These are phyloP conservation scores for Monotropa hypopitys DNA, from an alignment of 179 eudicot genomes.

Conservation along the genomic window DNA sequence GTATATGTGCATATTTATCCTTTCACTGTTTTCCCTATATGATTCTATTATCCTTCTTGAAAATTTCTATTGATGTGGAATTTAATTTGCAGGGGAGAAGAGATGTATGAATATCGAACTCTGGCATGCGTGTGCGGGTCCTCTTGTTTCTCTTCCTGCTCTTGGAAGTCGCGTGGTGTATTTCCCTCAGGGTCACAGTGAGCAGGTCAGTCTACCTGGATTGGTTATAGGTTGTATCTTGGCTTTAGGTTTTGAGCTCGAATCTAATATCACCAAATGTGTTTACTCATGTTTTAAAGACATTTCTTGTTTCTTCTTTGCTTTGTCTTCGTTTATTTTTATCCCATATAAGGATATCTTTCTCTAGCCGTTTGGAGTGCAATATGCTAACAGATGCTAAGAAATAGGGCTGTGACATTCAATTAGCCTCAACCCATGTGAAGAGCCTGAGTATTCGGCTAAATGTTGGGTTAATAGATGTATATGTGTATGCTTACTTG, in stretches of 20 bases:
- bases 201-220: slow-evolving; percentile 45
- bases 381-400: not conserved
- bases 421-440: not conserved
- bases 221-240: not conserved
- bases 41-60: not conserved
- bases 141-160: slow-evolving; percentile 68
- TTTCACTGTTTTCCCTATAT: not conserved
- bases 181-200: slow-evolving; percentile 84
- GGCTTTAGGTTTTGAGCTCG: not conserved
- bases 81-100: slow-evolving; percentile 40
- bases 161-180: slow-evolving; percentile 71
- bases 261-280: not conserved
- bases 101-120: slow-evolving; percentile 60
- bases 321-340: too few species aligned
- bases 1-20: not conserved
- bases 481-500: not conserved
- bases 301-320: not conserved
- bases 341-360: not conserved
- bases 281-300: not conserved
- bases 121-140: slow-evolving; percentile 91
- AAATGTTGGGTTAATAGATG: not conserved
- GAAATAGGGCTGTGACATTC: not conserved
- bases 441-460: not conserved
- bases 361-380: not conserved
- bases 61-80: not conserved